Conservation (phyloP, 1,284 basidiomycete genomes). For the Pseudomicrostroma phylloplanum region DNA sequence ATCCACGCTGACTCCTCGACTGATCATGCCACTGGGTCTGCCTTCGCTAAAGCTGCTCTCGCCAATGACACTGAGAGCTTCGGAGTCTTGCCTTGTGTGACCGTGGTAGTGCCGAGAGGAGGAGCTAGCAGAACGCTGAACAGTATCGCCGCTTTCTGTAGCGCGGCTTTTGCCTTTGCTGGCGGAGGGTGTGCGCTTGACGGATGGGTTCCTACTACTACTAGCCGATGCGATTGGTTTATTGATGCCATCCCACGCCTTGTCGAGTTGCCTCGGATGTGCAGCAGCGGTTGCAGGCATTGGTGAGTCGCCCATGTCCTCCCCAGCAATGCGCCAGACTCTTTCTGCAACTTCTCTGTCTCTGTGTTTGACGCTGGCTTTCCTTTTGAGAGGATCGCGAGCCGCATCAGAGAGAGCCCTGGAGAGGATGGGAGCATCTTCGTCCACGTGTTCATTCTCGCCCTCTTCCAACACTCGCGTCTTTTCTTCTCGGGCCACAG, state of each 20-base stretch:
- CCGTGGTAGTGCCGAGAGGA: not conserved
- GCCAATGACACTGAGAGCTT: slow-evolving; percentile 4
- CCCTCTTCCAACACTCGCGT: not conserved
- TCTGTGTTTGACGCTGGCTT: not conserved
- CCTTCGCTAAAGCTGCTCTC: slow-evolving; percentile 1
- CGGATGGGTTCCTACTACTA: not conserved
- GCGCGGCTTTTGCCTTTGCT: not conserved
- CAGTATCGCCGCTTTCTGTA: not conserved
- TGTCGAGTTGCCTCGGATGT: not conserved
- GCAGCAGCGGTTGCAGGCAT: not conserved
- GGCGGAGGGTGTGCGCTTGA: not conserved
- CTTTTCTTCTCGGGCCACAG: slow-evolving; percentile 2
- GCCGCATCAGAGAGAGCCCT: slow-evolving; percentile 1
- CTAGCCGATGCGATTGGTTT: not conserved
- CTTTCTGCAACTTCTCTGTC: not conserved
- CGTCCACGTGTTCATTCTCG: not conserved
- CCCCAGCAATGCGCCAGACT: slow-evolving; percentile 1
- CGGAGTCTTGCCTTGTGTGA: not conserved
- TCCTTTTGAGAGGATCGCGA: not conserved
- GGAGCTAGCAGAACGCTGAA: not conserved
- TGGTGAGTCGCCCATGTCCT: not conserved
- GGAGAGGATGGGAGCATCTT: not conserved
- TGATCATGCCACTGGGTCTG: not conserved
- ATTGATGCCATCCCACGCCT: not conserved
- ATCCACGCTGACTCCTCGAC: no score